Percentiles rank a stretch among this genome's conserved stretches.
These are phyloP conservation scores for Berberis vulgaris DNA, from an alignment of 164 flowering plant species.

Conservation along the genomic window DNA sequence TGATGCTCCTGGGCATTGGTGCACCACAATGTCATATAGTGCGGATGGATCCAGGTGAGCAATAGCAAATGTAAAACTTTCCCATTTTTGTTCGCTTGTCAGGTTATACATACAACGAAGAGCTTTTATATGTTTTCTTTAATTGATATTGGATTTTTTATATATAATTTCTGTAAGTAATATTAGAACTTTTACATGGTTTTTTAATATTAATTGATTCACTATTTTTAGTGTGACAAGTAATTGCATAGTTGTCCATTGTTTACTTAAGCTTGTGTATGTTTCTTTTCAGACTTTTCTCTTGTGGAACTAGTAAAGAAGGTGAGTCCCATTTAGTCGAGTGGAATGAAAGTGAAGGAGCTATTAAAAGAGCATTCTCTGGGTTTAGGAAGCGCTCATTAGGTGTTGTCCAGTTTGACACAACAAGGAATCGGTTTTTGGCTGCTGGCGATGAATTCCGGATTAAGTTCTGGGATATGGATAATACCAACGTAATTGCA, in stretches of 20 bases:
- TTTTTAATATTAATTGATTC: too few species aligned
- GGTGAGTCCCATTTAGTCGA: conserved; percentile 45
- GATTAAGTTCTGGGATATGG: conserved; percentile 53
- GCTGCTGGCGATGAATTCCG: conserved; percentile 47
- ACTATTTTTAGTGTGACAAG: background rate
- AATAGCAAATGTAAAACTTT: too few species aligned
- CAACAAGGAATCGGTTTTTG: conserved; percentile 36
- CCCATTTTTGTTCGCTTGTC: too few species aligned
- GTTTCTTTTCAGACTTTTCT: conserved; percentile 29
- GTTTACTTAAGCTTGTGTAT: background rate
- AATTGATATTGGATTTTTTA: too few species aligned
- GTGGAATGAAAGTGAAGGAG: conserved; percentile 55
- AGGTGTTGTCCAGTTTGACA: conserved; percentile 52
- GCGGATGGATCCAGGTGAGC: conserved; percentile 47
- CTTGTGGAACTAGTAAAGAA: conserved; percentile 48
- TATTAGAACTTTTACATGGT: too few species aligned
- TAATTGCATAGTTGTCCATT: background rate
- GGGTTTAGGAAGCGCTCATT: conserved; percentile 37
- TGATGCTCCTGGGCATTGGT: conserved; percentile 48
- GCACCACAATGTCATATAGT: conserved; percentile 52
- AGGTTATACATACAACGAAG: too few species aligned
- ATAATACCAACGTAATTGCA: conserved; percentile 23
- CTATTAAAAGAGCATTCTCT: conserved; percentile 29
- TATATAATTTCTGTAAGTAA: too few species aligned
- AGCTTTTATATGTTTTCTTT: too few species aligned